Conservation (phyloP, 768 basidiomycete genomes). For the Leucocoprinus sp. region DNA sequence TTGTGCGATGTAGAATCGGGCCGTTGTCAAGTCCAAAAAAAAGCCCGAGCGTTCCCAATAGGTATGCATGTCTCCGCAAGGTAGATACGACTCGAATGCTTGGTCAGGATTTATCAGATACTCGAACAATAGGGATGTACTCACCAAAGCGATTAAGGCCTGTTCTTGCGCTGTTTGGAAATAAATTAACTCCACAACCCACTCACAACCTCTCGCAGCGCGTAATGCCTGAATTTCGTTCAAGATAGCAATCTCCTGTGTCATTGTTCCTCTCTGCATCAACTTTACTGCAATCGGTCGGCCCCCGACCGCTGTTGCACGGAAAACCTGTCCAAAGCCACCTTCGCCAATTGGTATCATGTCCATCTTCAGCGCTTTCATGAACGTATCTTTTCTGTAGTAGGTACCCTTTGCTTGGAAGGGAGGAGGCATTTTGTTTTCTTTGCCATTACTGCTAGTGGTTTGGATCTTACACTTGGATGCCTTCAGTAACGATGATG, state of each 20-base stretch:
- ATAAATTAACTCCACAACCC: constrained; percentile 5
- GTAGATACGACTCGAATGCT: not conserved
- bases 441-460: not conserved
- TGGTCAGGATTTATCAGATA: not conserved
- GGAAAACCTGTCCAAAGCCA: constrained; percentile 9
- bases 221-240: constrained; percentile 7
- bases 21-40: constrained; percentile 2
- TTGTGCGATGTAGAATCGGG: constrained; percentile 7
- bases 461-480: constrained; percentile 4
- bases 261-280: constrained; percentile 4
- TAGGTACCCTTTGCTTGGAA: not conserved
- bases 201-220: constrained; percentile 1
- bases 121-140: not conserved
- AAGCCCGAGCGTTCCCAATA: constrained; percentile 6
- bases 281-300: constrained; percentile 1
- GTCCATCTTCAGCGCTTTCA: constrained; percentile 1
- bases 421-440: not conserved
- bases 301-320: not conserved
- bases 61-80: constrained; percentile 7
- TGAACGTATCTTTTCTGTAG: constrained; percentile 8
- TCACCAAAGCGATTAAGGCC: constrained; percentile 6
- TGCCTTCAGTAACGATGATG: not conserved
- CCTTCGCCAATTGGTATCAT: constrained; percentile 7
- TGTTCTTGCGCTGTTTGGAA: constrained; percentile 2
- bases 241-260: constrained; percentile 7